phyloP scores from a whole-genome alignment of 176 grass and related monocot species.

The Paspalum notatum region DNA sequence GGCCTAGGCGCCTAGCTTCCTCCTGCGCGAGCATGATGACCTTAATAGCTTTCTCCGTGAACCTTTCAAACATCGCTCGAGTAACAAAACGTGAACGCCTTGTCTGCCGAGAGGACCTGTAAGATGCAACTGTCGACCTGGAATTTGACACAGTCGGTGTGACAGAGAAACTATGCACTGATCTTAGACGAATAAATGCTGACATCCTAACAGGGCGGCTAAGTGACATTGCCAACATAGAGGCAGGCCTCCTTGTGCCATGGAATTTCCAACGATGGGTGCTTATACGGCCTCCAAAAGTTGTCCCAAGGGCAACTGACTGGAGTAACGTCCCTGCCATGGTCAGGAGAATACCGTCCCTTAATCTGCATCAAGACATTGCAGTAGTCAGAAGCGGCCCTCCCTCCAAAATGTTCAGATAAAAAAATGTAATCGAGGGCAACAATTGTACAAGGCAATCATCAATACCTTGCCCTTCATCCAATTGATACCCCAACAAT shows the following conservation, averaged over 20 bases:
- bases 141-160: constrained; percentile 31
- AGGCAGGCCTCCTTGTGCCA: constrained; percentile 42
- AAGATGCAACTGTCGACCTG: constrained; percentile 48
- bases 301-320: constrained; percentile 49
- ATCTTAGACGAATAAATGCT: constrained; percentile 60
- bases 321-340: constrained; percentile 69
- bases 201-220: constrained; percentile 56
- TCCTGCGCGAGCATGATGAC: too few species aligned
- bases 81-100: constrained; percentile 43
- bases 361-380: constrained; percentile 35
- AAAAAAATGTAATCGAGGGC: too few species aligned
- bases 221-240: constrained; percentile 47
- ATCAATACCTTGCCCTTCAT: not conserved
- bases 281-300: constrained; percentile 30
- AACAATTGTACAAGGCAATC: not conserved
- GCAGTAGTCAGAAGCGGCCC: too few species aligned
- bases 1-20: constrained; percentile 85
- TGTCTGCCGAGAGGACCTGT: constrained; percentile 41
- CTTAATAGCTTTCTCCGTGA: too few species aligned
- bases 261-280: constrained; percentile 37
- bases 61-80: too few species aligned
- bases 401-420: constrained; percentile 15
- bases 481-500: not conserved
- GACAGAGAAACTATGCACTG: constrained; percentile 46
- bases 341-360: constrained; percentile 25